Conservation (phyloP, 148 eudicot species). For the Spergularia marina region DNA sequence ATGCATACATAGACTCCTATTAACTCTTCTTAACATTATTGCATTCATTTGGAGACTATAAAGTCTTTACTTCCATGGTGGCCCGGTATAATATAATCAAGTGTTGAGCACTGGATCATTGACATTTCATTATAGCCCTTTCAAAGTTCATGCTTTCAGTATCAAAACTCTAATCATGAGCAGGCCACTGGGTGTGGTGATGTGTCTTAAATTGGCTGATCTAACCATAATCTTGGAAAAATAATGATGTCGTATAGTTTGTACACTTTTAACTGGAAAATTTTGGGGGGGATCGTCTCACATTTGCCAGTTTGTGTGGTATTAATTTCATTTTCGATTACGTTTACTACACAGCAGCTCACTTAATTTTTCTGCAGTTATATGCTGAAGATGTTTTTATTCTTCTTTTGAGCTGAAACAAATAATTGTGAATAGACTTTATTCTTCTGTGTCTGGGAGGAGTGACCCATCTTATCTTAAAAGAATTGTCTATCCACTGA, state of each 20-base stretch:
- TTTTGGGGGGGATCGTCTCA: background rate
- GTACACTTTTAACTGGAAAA: background rate
- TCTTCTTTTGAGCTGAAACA: background rate
- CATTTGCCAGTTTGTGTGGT: background rate
- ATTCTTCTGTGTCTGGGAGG: background rate
- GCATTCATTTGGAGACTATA: background rate
- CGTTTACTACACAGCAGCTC: background rate
- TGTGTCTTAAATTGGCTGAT: background rate
- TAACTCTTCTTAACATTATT: background rate
- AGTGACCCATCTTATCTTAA: conserved; percentile 10
- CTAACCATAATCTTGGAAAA: background rate
- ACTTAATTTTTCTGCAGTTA: background rate
- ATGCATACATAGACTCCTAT: background rate
- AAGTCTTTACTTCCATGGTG: background rate
- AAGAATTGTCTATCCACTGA: conserved; percentile 2
- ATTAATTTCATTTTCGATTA: background rate
- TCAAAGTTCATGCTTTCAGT: too few species aligned
- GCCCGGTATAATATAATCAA: background rate
- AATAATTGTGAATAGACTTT: conserved; percentile 11
- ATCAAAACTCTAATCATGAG: too few species aligned
- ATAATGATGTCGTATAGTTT: background rate
- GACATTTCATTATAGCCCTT: too few species aligned
- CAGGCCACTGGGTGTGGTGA: too few species aligned
- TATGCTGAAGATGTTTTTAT: background rate
- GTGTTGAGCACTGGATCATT: background rate